A percentile compares a stretch with the other conserved stretches of the same genome.
Conservation (phyloP, 139 green algal genomes). For the Haematococcus sp. region DNA sequence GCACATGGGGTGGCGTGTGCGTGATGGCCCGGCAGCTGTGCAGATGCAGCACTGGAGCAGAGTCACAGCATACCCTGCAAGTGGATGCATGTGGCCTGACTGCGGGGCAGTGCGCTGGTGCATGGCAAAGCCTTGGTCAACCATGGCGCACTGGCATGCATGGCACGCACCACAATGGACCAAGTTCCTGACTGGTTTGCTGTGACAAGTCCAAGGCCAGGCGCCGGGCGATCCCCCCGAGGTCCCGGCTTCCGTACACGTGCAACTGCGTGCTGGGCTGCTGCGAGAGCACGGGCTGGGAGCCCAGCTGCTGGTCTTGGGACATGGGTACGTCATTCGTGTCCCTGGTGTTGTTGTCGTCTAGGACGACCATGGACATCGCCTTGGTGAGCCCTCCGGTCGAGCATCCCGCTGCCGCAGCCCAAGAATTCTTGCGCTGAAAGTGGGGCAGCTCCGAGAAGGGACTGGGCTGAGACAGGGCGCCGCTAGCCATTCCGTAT, state of each 20-base stretch:
- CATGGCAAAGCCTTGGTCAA: background rate
- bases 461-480: too few relatives aligned
- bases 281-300: background rate
- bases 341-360: background rate
- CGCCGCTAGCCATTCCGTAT: too few relatives aligned
- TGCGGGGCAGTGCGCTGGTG: background rate
- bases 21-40: too few relatives aligned
- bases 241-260: background rate
- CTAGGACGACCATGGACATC: conserved; percentile 3
- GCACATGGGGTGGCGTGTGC: too few relatives aligned
- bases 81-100: background rate
- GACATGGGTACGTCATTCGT: background rate
- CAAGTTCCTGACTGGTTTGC: conserved; percentile 29
- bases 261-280: background rate
- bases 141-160: background rate
- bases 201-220: conserved; percentile 28
- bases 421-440: too few relatives aligned
- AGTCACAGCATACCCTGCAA: background rate
- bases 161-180: conserved; percentile 18
- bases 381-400: background rate
- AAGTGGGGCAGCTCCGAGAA: too few relatives aligned
- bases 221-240: background rate
- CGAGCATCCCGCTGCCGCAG: too few relatives aligned
- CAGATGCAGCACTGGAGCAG: too few relatives aligned
- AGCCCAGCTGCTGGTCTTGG: background rate